Conservation (phyloP, 768 basidiomycete species). For the Gloeophyllum trabeum region DNA sequence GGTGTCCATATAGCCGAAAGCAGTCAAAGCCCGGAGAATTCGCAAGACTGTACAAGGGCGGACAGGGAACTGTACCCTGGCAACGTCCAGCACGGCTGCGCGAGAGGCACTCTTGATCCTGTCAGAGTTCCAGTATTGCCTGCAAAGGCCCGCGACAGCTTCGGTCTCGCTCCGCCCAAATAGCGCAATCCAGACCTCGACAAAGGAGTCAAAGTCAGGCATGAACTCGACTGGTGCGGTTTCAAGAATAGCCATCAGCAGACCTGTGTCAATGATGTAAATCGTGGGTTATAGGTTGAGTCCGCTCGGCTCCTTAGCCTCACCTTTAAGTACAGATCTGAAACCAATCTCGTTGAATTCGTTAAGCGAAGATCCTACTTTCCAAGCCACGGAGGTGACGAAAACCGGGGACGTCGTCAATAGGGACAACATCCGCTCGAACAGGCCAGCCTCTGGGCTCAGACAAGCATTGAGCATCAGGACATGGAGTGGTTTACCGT, state of each 20-base stretch:
- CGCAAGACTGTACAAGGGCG: constrained; percentile 59
- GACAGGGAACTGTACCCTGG: constrained; percentile 75
- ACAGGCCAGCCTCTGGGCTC: constrained; percentile 47
- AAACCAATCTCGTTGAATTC: constrained; percentile 73
- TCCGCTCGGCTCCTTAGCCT: constrained; percentile 7
- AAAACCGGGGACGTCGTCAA: constrained; percentile 67
- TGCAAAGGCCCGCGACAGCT: constrained; percentile 58
- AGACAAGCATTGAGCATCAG: constrained; percentile 51
- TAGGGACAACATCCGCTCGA: constrained; percentile 42
- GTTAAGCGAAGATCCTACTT: constrained; percentile 51
- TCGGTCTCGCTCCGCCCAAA: constrained; percentile 63
- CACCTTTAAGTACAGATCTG: constrained; percentile 80
- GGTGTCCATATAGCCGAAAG: constrained; percentile 65
- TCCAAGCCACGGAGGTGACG: constrained; percentile 63
- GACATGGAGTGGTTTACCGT: constrained; percentile 40
- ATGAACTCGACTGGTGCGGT: constrained; percentile 69
- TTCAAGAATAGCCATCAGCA: constrained; percentile 66
- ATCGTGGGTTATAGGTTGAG: background rate
- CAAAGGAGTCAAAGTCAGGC: constrained; percentile 57
- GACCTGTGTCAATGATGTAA: constrained; percentile 33
- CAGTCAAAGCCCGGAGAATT: constrained; percentile 69
- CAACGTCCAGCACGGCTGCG: constrained; percentile 73
- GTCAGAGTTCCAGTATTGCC: constrained; percentile 78
- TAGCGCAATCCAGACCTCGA: constrained; percentile 71
- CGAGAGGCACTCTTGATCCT: constrained; percentile 58